Conservation (phyloP, 768 basidiomycete species). For the Epithele typhae region DNA sequence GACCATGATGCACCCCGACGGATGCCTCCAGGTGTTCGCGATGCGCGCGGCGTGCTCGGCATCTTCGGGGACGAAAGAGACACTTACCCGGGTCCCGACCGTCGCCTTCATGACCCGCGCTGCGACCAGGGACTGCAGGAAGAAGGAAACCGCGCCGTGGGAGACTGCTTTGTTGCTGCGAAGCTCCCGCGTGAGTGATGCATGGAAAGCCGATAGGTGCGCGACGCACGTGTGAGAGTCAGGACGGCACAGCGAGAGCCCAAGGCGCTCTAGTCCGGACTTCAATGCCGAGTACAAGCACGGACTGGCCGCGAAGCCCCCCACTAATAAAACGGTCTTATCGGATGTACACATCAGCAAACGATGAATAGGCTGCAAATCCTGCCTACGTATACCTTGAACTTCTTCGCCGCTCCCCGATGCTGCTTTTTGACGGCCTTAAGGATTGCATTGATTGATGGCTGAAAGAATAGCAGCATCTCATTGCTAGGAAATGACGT, state of each 20-base stretch:
- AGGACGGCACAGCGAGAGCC: slow-evolving; percentile 62
- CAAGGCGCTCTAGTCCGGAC: slow-evolving; percentile 49
- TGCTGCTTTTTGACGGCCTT: slow-evolving; percentile 10
- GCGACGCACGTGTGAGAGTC: slow-evolving; percentile 65
- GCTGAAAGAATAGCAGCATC: slow-evolving; percentile 40
- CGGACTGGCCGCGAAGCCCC: slow-evolving; percentile 78
- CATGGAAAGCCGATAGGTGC: no score
- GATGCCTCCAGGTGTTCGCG: slow-evolving; percentile 28
- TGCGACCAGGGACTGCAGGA: slow-evolving; percentile 44
- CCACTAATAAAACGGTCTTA: slow-evolving; percentile 74
- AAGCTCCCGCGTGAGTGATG: no score
- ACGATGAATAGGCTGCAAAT: no score
- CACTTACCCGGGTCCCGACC: slow-evolving; percentile 40
- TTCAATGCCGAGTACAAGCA: slow-evolving; percentile 74
- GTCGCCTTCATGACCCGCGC: slow-evolving; percentile 44
- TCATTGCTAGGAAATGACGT: no score
- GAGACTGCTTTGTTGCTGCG: slow-evolving; percentile 48
- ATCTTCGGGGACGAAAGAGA: slow-evolving; percentile 31
- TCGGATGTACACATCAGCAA: no score
- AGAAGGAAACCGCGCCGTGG: slow-evolving; percentile 42
- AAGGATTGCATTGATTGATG: slow-evolving; percentile 36
- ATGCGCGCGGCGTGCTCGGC: slow-evolving; percentile 38
- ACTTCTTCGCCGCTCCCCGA: no score
- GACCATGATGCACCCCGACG: slow-evolving; percentile 17
- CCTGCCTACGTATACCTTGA: no score